phyloP scores from a whole-genome alignment of 2,329 filamentous ascomycete genomes.

The Chaetothyriales sp. region DNA sequence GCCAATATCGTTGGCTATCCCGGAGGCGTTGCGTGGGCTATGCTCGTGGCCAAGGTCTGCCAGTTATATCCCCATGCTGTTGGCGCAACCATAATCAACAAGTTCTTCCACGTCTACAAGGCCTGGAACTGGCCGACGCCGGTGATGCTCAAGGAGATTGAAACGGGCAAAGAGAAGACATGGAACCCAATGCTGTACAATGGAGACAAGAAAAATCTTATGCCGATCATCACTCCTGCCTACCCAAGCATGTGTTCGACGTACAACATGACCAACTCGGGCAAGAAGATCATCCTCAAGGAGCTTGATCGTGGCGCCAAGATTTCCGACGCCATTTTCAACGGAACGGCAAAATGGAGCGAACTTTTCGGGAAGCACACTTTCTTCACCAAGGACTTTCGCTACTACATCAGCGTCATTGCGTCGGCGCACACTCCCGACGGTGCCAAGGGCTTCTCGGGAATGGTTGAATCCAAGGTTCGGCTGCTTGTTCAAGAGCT shows the following conservation, averaged over 20 bases:
- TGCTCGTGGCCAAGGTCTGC: conserved; percentile 90
- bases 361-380: conserved; percentile 79
- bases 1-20: conserved; percentile 94
- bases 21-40: conserved; percentile 93
- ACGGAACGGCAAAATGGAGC: conserved; percentile 65
- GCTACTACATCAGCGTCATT: conserved; percentile 86
- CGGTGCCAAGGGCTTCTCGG: conserved; percentile 74
- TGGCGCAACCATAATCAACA: conserved; percentile 73
- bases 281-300: conserved; percentile 66
- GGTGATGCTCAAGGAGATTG: conserved; percentile 78
- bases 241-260: conserved; percentile 98
- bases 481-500: conserved; percentile 71
- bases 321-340: conserved; percentile 66
- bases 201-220: conserved; percentile 71
- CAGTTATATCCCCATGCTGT: conserved; percentile 91
- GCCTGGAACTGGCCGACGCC: conserved; percentile 91
- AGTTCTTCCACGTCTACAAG: conserved; percentile 86
- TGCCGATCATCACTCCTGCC: conserved; percentile 96
- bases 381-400: conserved; percentile 87
- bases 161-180: conserved; percentile 69
- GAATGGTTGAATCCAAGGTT: conserved; percentile 86
- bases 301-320: conserved; percentile 68
- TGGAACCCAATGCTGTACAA: conserved; percentile 87
- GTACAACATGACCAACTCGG: conserved; percentile 81
- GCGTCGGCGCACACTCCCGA: conserved; percentile 73